Conservation (phyloP, 2,329 filamentous ascomycete species). For the Coniochaeta sp. region DNA sequence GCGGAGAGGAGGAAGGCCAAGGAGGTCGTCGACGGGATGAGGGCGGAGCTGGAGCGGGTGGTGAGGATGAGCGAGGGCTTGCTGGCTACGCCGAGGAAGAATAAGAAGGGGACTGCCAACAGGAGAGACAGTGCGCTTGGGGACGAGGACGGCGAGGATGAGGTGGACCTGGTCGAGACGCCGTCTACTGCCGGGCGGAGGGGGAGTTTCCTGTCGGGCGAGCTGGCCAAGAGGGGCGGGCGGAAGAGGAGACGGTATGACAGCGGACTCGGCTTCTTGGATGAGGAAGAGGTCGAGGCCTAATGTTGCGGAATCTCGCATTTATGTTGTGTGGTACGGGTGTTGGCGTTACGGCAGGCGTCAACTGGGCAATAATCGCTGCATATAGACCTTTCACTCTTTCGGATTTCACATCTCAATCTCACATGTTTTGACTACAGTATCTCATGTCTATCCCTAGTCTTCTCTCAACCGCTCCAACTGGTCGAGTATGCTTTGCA, state of each 20-base stretch:
- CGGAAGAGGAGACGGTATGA: conserved; percentile 42
- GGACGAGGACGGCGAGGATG: conserved; percentile 9
- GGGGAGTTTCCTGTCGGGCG: conserved; percentile 17
- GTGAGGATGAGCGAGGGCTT: conserved; percentile 38
- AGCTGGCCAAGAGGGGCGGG: conserved; percentile 19
- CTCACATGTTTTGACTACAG: not conserved
- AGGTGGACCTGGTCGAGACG: not conserved
- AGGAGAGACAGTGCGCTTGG: conserved; percentile 6
- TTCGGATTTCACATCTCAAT: not conserved
- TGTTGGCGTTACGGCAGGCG: not conserved
- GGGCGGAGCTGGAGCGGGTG: conserved; percentile 41
- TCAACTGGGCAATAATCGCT: not conserved
- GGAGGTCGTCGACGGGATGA: conserved; percentile 40
- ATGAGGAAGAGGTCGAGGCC: conserved; percentile 41
- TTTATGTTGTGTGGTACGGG: not conserved
- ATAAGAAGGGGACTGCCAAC: not conserved
- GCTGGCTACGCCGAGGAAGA: conserved; percentile 23
- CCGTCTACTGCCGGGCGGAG: conserved; percentile 3
- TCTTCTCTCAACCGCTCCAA: not conserved
- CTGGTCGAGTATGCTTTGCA: not conserved
- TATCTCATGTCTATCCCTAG: not conserved
- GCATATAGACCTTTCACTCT: not conserved
- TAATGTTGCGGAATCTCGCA: conserved; percentile 9
- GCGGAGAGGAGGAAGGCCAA: conserved; percentile 32
- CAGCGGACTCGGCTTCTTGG: conserved; percentile 47